These are phyloP conservation scores for Beauveria australis DNA, from an alignment of 2,329 filamentous ascomycete species.

Conservation along the genomic window DNA sequence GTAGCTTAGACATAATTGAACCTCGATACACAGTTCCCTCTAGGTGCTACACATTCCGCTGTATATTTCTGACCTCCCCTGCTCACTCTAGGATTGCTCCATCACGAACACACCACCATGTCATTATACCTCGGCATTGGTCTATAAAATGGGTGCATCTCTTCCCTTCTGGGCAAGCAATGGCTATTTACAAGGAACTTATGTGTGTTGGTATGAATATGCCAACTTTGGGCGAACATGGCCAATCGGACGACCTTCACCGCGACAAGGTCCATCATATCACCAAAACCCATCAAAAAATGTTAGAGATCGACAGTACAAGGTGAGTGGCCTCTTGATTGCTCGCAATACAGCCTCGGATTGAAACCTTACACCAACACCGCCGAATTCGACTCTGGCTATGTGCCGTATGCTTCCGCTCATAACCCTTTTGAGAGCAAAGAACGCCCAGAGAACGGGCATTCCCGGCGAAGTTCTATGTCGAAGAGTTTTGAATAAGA, in stretches of 20 bases:
- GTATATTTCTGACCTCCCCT: neutral
- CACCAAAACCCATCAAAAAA: constrained; percentile 77
- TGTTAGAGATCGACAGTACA: constrained; percentile 73
- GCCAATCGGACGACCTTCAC: constrained; percentile 77
- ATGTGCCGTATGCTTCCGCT: constrained; percentile 44
- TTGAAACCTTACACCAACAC: neutral
- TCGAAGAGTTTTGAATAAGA: constrained; percentile 21
- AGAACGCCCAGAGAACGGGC: constrained; percentile 14
- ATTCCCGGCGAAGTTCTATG: constrained; percentile 22
- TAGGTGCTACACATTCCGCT: no score
- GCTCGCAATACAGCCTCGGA: constrained; percentile 46
- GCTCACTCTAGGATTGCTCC: constrained; percentile 42
- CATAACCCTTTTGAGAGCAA: constrained; percentile 21
- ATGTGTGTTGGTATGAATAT: constrained; percentile 77
- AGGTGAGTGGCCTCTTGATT: constrained; percentile 85
- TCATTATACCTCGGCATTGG: constrained; percentile 93
- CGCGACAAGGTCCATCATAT: constrained; percentile 89
- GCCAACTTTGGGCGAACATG: constrained; percentile 71
- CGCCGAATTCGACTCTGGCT: constrained; percentile 69
- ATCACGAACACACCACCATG: constrained; percentile 81
- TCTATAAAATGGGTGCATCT: constrained; percentile 95
- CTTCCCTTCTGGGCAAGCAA: constrained; percentile 89
- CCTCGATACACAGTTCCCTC: no score
- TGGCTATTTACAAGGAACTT: constrained; percentile 75
- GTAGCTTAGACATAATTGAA: no score